Conservation (phyloP, 139 green algal genomes). For the Auxenochlorella pyrenoidosa region DNA sequence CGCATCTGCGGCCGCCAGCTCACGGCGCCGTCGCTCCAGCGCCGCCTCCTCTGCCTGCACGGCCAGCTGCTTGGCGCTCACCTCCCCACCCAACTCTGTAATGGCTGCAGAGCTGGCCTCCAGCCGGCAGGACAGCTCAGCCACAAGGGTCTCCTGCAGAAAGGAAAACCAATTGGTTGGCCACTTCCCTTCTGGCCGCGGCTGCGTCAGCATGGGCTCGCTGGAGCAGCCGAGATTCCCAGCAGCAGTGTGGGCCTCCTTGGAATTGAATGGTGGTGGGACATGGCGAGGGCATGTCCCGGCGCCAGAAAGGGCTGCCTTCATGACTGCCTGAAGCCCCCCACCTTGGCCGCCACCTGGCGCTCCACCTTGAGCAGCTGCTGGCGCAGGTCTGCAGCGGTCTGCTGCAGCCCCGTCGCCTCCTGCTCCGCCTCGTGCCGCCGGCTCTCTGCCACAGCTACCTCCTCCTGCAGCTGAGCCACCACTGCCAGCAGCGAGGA, state of each 20-base stretch:
- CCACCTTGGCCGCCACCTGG: constrained; percentile 10
- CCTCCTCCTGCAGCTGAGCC: constrained; percentile 18
- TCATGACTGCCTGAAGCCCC: neutral
- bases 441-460: constrained; percentile 30
- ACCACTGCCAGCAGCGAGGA: neutral
- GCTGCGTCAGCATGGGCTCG: no score
- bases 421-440: constrained; percentile 26
- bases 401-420: constrained; percentile 17
- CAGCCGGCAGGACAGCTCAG: constrained; percentile 9
- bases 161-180: neutral
- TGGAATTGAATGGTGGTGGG: no score
- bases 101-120: neutral
- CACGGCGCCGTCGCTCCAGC: neutral
- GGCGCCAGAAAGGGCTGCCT: no score
- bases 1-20: constrained; percentile 1
- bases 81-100: neutral
- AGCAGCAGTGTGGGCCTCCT: no score
- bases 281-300: no score
- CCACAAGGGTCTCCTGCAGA: constrained; percentile 12
- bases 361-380: constrained; percentile 26
- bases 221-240: no score
- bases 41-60: neutral
- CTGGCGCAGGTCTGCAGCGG: neutral
- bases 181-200: neutral
- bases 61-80: neutral